Conservation (phyloP, 441 rosid species). For the Mallotus japonicus region DNA sequence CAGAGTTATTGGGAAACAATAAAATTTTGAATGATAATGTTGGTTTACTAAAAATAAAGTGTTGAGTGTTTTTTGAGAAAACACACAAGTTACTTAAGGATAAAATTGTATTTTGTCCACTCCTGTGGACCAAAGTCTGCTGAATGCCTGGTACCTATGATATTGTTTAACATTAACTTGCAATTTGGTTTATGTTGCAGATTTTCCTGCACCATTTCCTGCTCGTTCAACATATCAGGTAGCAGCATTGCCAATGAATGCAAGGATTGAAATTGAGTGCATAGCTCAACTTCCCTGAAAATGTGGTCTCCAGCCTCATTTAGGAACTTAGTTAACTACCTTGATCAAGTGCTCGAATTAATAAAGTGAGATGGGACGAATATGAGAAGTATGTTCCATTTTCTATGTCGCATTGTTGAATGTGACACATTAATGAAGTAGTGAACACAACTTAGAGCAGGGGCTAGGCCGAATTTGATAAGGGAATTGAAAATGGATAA, state of each 20-base stretch:
- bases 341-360: not conserved
- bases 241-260: slow-evolving; percentile 83
- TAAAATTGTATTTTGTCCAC: not conserved
- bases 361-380: slow-evolving; percentile 10
- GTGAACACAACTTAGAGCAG: not conserved
- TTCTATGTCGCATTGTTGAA: not conserved
- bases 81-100: not conserved
- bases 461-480: not conserved
- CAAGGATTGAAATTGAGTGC: slow-evolving; percentile 91
- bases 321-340: not conserved
- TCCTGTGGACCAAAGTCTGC: not conserved
- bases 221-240: slow-evolving; percentile 92
- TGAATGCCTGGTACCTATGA: not conserved
- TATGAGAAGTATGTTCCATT: not conserved
- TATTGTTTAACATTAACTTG: not conserved
- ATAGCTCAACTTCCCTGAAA: slow-evolving; percentile 51
- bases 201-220: slow-evolving; percentile 81
- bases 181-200: slow-evolving; percentile 42
- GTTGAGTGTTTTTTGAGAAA: not conserved
- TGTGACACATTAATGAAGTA: not conserved
- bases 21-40: not conserved
- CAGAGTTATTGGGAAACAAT: not conserved
- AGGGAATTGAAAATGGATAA: not conserved
- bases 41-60: not conserved
- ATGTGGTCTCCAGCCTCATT: slow-evolving; percentile 8